A percentile compares a stretch with the other conserved stretches of the same genome.
Conservation (phyloP, 176 grass and related monocot species). For the Bromus sterilis region DNA sequence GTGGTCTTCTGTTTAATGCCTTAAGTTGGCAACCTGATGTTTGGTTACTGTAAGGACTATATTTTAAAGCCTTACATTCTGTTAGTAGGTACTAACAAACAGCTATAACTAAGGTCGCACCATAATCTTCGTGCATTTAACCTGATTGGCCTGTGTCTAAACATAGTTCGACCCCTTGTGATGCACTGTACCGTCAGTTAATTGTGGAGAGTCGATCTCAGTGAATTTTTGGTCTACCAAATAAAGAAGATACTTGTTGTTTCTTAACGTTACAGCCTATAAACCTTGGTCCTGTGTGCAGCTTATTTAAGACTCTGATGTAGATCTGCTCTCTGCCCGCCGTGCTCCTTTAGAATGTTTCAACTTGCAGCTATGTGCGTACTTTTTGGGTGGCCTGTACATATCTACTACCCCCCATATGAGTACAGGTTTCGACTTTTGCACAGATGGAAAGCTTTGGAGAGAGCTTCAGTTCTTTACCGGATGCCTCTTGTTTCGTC, state of each 20-base stretch:
- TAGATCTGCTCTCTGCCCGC: background rate
- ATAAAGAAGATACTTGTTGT: conserved; percentile 27
- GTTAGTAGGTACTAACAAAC: conserved; percentile 28
- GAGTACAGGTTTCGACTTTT: conserved; percentile 26
- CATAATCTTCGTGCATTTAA: background rate
- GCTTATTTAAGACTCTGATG: conserved; percentile 25
- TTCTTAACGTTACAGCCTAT: conserved; percentile 35
- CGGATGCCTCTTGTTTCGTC: conserved; percentile 20
- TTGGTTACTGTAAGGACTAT: conserved; percentile 5
- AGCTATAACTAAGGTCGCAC: background rate
- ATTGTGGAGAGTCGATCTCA: background rate
- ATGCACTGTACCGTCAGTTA: conserved; percentile 1
- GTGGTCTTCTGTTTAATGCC: background rate
- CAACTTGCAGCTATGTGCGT: background rate
- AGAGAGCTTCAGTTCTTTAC: conserved; percentile 17
- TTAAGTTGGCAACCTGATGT: background rate
- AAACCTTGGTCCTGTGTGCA: background rate
- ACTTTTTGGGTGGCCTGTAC: conserved; percentile 23
- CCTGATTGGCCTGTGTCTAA: background rate
- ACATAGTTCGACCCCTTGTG: background rate
- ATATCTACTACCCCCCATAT: conserved; percentile 13
- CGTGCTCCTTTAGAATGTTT: conserved; percentile 7
- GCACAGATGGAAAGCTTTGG: conserved; percentile 5
- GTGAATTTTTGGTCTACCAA: conserved; percentile 3
- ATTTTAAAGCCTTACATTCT: conserved; percentile 1